phyloP scores from a whole-genome alignment of 768 basidiomycete genomes.

The Suillus fuscotomentosus region DNA sequence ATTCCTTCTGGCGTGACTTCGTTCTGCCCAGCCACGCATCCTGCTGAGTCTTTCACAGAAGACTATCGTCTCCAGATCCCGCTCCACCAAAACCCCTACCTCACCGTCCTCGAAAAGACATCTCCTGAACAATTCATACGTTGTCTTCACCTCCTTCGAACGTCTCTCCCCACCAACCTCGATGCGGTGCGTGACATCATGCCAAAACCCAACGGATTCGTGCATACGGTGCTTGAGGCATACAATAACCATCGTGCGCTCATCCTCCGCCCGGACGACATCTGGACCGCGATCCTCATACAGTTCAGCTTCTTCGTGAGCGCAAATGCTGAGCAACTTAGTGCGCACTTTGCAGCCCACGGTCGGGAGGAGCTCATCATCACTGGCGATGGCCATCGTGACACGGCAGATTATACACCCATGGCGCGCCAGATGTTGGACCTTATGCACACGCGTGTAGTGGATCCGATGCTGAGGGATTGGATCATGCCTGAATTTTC shows the following conservation, averaged over 20 bases:
- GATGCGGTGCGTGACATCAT: conserved; percentile 17
- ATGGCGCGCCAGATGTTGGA: conserved; percentile 24
- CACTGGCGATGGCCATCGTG: conserved; percentile 9
- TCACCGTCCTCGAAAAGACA: conserved; percentile 20
- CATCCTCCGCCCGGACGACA: conserved; percentile 41
- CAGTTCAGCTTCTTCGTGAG: conserved; percentile 36
- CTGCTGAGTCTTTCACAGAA: conserved; percentile 29
- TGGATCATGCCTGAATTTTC: conserved; percentile 31
- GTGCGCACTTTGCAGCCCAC: conserved; percentile 34
- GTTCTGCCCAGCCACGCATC: conserved; percentile 20
- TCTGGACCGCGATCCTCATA: conserved; percentile 42
- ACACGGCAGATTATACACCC: conserved; percentile 27
- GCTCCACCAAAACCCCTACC: conserved; percentile 17
- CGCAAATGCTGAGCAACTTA: conserved; percentile 31
- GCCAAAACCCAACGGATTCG: conserved; percentile 29
- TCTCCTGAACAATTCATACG: conserved; percentile 19
- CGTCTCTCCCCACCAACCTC: conserved; percentile 21
- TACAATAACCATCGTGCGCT: conserved; percentile 37
- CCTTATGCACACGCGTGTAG: conserved; percentile 23
- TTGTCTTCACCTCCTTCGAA: conserved; percentile 28
- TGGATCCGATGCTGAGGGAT: conserved; percentile 21
- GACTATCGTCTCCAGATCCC: conserved; percentile 25
- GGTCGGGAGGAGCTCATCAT: conserved; percentile 27
- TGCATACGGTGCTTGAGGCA: conserved; percentile 30
- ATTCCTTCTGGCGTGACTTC: conserved; percentile 14